A percentile compares a stretch with the other conserved stretches of the same genome.
phyloP scores from a whole-genome alignment of 352 stramenopile genomes.

The Globisporangium middletonii region DNA sequence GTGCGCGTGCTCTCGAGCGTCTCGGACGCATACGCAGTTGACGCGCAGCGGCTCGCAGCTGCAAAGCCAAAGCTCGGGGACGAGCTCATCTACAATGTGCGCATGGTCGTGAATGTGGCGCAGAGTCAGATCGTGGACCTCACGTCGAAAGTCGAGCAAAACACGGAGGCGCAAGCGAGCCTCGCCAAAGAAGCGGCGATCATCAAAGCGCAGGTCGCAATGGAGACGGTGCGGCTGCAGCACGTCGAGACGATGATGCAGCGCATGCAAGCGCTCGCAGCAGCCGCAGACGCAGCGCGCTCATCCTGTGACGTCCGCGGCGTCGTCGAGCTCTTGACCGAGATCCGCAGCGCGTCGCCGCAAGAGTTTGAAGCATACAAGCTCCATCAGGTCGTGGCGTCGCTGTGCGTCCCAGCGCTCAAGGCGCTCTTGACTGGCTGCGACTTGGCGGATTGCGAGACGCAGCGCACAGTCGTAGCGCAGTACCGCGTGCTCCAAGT shows the following conservation, averaged over 20 bases:
- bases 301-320: conserved; percentile 26
- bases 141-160: conserved; percentile 60
- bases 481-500: conserved; percentile 53
- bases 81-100: conserved; percentile 90
- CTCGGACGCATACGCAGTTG: conserved; percentile 56
- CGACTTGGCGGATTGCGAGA: conserved; percentile 22
- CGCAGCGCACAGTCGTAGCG: conserved; percentile 14
- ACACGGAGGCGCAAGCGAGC: conserved; percentile 33
- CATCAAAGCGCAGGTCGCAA: conserved; percentile 48
- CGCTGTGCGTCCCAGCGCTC: conserved; percentile 55
- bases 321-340: conserved; percentile 33
- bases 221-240: conserved; percentile 44
- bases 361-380: conserved; percentile 75
- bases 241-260: conserved; percentile 45
- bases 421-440: conserved; percentile 36
- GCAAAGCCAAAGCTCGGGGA: conserved; percentile 77
- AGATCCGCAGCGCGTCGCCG: conserved; percentile 40
- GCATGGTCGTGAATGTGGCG: conserved; percentile 81
- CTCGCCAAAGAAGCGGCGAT: conserved; percentile 69
- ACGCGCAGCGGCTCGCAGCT: conserved; percentile 30
- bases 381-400: conserved; percentile 61
- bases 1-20: conserved; percentile 69
- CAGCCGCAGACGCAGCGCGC: conserved; percentile 14
- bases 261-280: conserved; percentile 34
- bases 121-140: conserved; percentile 75